These are phyloP conservation scores for Torulaspora maleeae DNA, from an alignment of 805 yeast genomes.

Conservation along the genomic window DNA sequence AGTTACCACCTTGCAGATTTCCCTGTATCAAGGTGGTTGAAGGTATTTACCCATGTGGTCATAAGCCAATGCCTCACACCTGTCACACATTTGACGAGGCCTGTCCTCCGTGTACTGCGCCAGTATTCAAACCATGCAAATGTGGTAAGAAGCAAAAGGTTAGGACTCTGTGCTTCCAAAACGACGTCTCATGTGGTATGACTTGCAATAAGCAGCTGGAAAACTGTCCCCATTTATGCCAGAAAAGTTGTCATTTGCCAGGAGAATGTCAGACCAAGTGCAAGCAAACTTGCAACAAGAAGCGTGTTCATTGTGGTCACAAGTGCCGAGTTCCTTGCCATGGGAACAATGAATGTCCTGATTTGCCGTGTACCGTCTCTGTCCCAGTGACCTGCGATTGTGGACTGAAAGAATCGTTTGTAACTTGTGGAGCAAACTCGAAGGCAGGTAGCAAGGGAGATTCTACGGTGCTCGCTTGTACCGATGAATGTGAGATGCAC, in stretches of 20 bases:
- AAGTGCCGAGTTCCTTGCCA: constrained; percentile 63
- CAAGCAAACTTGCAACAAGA: constrained; percentile 51
- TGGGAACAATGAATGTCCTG: constrained; percentile 49
- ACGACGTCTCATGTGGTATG: constrained; percentile 62
- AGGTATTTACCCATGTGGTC: constrained; percentile 56
- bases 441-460: constrained; percentile 31
- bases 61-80: constrained; percentile 58
- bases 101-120: constrained; percentile 75
- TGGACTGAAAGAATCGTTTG: constrained; percentile 46
- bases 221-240: constrained; percentile 51
- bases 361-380: constrained; percentile 47
- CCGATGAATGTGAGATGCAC: constrained; percentile 59
- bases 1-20: constrained; percentile 56
- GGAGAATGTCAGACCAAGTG: constrained; percentile 62
- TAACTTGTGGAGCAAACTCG: constrained; percentile 55
- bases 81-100: constrained; percentile 63
- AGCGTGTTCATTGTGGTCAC: constrained; percentile 61
- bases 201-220: constrained; percentile 50
- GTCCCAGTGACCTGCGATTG: constrained; percentile 59
- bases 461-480: constrained; percentile 52
- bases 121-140: constrained; percentile 53
- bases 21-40: constrained; percentile 52
- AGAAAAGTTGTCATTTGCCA: constrained; percentile 49
- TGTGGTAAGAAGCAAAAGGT: constrained; percentile 53
- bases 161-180: constrained; percentile 64